phyloP scores from a whole-genome alignment of 148 eudicot genomes.

The Rhododendron henanense region DNA sequence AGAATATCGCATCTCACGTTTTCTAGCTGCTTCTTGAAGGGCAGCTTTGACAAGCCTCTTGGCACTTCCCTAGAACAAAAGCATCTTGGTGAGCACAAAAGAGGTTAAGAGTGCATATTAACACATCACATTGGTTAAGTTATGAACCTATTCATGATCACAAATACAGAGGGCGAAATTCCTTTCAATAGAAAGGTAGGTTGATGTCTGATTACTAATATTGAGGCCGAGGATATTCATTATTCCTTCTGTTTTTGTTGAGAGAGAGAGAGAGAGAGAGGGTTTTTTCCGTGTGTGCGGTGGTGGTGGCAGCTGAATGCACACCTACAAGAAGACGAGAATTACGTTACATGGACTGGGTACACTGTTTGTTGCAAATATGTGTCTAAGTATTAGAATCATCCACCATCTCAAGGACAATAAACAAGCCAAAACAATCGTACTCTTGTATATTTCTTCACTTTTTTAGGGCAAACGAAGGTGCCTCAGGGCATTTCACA shows the following conservation, averaged over 20 bases:
- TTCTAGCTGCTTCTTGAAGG: conserved; percentile 75
- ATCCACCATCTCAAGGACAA: neutral
- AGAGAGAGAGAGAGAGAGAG: too few relatives aligned
- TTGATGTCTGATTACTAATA: too few relatives aligned
- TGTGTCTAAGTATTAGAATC: neutral
- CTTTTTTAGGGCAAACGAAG: neutral
- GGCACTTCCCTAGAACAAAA: conserved; percentile 61
- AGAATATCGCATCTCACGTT: conserved; percentile 70
- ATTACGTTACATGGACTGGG: neutral
- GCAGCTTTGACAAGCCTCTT: conserved; percentile 69
- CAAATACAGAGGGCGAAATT: too few relatives aligned
- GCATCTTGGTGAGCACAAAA: conserved; percentile 2
- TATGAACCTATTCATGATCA: neutral
- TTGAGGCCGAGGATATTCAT: too few relatives aligned
- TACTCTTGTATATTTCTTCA: neutral
- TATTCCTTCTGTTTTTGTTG: too few relatives aligned
- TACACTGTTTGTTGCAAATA: too few relatives aligned
- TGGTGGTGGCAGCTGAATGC: neutral
- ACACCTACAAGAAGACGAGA: neutral
- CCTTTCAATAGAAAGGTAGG: neutral
- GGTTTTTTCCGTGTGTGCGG: too few relatives aligned
- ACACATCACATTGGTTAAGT: neutral
- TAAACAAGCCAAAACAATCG: neutral
- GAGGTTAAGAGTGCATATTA: neutral
- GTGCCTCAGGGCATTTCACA: neutral